A percentile compares a stretch with the other conserved stretches of the same genome.
Conservation (phyloP, 257 asterid species). For the Anisodus acutangulus region DNA sequence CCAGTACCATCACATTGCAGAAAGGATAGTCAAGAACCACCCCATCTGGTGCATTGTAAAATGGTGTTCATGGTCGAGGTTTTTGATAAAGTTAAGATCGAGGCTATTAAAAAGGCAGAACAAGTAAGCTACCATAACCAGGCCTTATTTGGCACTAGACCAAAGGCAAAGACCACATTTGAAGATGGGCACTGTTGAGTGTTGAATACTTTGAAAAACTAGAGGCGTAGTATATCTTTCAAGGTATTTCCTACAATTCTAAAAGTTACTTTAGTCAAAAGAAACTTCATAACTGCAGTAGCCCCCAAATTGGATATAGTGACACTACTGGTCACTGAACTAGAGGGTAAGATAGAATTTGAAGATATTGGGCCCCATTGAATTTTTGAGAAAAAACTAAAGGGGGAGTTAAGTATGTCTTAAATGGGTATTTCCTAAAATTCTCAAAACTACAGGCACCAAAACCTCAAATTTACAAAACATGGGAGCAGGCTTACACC, state of each 20-base stretch:
- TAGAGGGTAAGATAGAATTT: not conserved
- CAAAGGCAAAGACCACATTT: not conserved
- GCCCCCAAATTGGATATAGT: not conserved
- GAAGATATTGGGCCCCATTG: not conserved
- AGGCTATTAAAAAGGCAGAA: not conserved
- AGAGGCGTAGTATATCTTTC: constrained; percentile 9
- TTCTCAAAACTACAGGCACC: not conserved
- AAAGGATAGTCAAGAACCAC: constrained; percentile 12
- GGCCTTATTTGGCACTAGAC: constrained; percentile 11
- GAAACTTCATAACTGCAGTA: not conserved
- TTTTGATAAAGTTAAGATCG: not conserved
- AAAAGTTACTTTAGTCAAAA: not conserved
- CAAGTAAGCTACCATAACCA: constrained; percentile 9
- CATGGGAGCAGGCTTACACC: constrained; percentile 12
- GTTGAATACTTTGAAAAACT: not conserved
- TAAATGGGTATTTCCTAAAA: not conserved
- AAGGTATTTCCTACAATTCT: constrained; percentile 1
- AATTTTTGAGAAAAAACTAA: not conserved
- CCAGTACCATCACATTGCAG: constrained; percentile 14
- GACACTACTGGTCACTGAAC: constrained; percentile 17
- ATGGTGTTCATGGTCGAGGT: not conserved
- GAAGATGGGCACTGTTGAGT: not conserved
- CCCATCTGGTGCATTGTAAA: not conserved
- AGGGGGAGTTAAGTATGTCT: not conserved
- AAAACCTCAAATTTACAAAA: constrained; percentile 26